These are phyloP conservation scores for Coemansia javaensis DNA, from an alignment of 192 early-diverging fungal species.

Conservation along the genomic window DNA sequence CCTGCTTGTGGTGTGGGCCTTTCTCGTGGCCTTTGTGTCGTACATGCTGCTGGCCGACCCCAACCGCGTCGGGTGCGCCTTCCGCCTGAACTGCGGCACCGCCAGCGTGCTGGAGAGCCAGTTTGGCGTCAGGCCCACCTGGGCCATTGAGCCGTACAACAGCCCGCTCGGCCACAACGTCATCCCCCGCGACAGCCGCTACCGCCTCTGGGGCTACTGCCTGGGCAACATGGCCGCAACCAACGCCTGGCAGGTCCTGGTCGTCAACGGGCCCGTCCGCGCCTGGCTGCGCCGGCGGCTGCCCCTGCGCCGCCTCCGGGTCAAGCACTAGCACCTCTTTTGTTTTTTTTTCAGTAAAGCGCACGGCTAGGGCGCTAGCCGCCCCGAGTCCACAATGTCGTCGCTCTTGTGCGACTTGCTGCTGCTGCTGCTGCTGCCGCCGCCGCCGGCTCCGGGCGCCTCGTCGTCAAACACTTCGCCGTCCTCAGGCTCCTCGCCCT, in stretches of 20 bases:
- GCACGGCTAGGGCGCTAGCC: slow-evolving; percentile 4
- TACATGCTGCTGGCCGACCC: slow-evolving; percentile 56
- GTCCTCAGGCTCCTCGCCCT: slow-evolving; percentile 41
- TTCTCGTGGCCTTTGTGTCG: slow-evolving; percentile 51
- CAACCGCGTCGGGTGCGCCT: slow-evolving; percentile 58
- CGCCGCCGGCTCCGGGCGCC: slow-evolving; percentile 2
- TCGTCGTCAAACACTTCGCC: slow-evolving; percentile 49
- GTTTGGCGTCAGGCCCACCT: slow-evolving; percentile 38
- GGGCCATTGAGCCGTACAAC: slow-evolving; percentile 45
- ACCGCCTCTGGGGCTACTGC: slow-evolving; percentile 52
- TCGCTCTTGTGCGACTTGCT: slow-evolving; percentile 33
- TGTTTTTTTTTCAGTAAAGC: too few species aligned
- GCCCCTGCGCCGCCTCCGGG: slow-evolving; percentile 29
- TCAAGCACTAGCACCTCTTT: slow-evolving; percentile 40
- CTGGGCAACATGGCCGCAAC: slow-evolving; percentile 39
- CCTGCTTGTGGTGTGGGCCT: slow-evolving; percentile 51
- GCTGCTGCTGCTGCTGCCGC: background rate
- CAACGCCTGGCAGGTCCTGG: slow-evolving; percentile 46
- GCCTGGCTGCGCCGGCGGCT: slow-evolving; percentile 15
- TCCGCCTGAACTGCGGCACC: slow-evolving; percentile 66
- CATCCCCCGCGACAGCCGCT: slow-evolving; percentile 50
- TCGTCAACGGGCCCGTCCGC: slow-evolving; percentile 52
- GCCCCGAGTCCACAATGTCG: slow-evolving; percentile 46
- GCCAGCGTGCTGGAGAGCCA: slow-evolving; percentile 35
- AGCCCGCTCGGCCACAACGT: slow-evolving; percentile 54